Base-by-base conservation (phyloP, 2,329 filamentous ascomycete genomes). In the Drechslera avenae region DNA sequence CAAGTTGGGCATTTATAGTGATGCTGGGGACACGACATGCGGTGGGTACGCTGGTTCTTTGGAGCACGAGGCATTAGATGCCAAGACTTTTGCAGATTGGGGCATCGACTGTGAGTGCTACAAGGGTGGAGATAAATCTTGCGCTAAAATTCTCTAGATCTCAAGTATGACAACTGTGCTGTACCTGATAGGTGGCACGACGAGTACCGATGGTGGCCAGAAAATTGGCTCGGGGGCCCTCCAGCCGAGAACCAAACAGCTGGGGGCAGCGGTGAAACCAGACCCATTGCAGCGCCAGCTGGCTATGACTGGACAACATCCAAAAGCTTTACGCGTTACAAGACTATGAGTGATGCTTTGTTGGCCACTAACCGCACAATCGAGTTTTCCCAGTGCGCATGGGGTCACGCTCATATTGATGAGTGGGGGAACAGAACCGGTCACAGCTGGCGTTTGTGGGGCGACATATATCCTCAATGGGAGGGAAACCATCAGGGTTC, bases 1-100 rank as follows among this genome's bases (percentile, higher is more conserved):
- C 32, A 86, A 86, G 63, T 65, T 86, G 3, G 85, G 85, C 0
- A 83, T 87, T 34, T 87, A 87, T 60, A 79, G 80, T 55, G 79
- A 79, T 66, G 80, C 80, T 1, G 81, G 81, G 35, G 73, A 46
- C 3, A 33, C 39, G 34, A 83, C 81, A 3, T 85, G 83, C 58
- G 83, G 76, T 1, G 78, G 78, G 2, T 86, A 84, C 59, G 79
- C 82, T 10, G 85, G 79, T 0, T 82, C 79, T 44, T 62, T 84
- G 8, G 83, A 80, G 3, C 76, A 81, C 57, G 84, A 87, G 59
- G 63, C 73, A 1, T 65, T 81, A 12, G 85, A 87, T 62, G 84
- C 83, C 0, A 68, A 75, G 18, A 79, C 81, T 0, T 85, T 80
- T 57, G 79, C 81, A 0, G 56, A 58, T 16, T 71, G 68, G 68